Evolutionary conservation across 2,329 filamentous ascomycete genomes (phyloP), one percentile per base, ranked within the genome.

Genomic region (Trichoderma koningiopsis): DNA sequence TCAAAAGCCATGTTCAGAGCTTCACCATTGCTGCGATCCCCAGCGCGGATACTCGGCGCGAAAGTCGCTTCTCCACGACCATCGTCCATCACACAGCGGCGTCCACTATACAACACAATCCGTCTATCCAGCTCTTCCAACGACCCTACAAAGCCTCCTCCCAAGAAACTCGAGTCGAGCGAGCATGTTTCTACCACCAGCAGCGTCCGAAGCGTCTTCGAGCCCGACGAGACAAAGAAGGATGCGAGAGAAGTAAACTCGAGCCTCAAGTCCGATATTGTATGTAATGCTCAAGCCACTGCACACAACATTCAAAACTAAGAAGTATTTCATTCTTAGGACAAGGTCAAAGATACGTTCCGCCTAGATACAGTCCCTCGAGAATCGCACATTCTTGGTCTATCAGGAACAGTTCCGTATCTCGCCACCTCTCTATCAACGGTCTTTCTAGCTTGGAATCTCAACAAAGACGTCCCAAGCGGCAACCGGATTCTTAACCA

Each of bases 381-480:
- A 74, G 88, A 92, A 77, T 88, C 91, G 27, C 85, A 90, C 60
- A 83, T 86, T 69, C 85, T 94, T 55, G 92, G 92, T 68, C 83
- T 92, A 70, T 92, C 92, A 6, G 94, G 93, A 75, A 90, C 96
- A 1, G 76, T 97, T 5, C 93, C 96, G 57, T 97, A 97, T 80
- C 83, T 96, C 11, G 92, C 86, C 53, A 97, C 94, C 5, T 97
- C 94, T 0, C 77, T 94, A 3, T 88, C 92, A 40, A 97, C 94
- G 0, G 86, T 96, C 66, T 94, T 89, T 77, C 89, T 96, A 49
- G 89, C 92, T 3, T 97, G 90, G 86, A 89, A 96, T 75, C 88
- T 97, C 72, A 94, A 93, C 78, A 89, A 91, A 71, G 82, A 87
- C 0, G 81, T 82, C 76, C 85, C 87, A 19, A 82, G 83, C 8